Conservation (phyloP, 2,329 filamentous ascomycete species). For the Coniosporium tulheliwenetii region DNA sequence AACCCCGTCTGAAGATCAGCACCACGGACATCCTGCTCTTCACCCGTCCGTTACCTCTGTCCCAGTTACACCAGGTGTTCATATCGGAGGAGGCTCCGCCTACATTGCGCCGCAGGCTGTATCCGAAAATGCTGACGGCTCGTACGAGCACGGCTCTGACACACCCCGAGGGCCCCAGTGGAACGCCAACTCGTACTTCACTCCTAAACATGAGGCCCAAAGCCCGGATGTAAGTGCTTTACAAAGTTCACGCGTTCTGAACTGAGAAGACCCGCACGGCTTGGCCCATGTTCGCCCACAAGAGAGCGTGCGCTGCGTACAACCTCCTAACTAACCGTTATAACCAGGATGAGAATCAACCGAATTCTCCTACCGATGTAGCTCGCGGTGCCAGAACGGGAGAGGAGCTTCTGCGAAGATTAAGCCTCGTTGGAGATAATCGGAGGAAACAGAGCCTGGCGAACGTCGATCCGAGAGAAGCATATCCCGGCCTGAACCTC, state of each 20-base stretch:
- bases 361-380: conserved; percentile 22
- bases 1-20: background rate
- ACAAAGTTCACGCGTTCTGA: too few relatives aligned
- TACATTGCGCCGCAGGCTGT: conserved; percentile 15
- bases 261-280: too few relatives aligned
- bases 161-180: conserved; percentile 17
- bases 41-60: conserved; percentile 20
- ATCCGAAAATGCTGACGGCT: conserved; percentile 4
- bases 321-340: too few relatives aligned
- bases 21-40: conserved; percentile 21
- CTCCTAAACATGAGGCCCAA: conserved; percentile 1
- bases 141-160: conserved; percentile 11
- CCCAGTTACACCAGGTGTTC: conserved; percentile 27
- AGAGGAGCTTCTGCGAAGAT: conserved; percentile 35
- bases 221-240: too few relatives aligned
- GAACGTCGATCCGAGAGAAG: conserved; percentile 36
- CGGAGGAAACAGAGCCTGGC: conserved; percentile 23
- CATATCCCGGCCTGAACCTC: conserved; percentile 40
- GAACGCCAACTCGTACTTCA: conserved; percentile 21
- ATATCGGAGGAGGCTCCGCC: conserved; percentile 17
- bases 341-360: conserved; percentile 5
- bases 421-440: conserved; percentile 27
- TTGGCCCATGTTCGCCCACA: too few relatives aligned
- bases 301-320: too few relatives aligned
- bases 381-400: conserved; percentile 29